Base-by-base conservation (phyloP, 306 rosid genomes). In the Lotus japonicus region DNA sequence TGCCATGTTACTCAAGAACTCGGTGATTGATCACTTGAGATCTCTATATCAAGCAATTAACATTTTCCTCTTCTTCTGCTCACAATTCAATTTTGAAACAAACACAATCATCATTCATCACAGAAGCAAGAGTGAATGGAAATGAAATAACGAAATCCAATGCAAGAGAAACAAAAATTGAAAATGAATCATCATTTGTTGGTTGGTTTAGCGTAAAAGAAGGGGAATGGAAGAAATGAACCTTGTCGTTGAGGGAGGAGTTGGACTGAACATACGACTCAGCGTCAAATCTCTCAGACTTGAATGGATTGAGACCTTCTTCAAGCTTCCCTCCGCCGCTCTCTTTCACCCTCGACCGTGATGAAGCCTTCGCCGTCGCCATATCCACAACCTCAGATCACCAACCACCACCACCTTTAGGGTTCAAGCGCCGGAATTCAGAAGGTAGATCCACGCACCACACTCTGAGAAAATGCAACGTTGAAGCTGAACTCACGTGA, bases 171-270 rank as follows among this genome's bases (percentile, higher is more conserved):
- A 19, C 14, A 35, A 44, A 4, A 36, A 64, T 26, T 26, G 33
- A 2, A 26, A 26, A 26, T 21, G 23, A 16, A 7, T 8, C 8
- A 23, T 45, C 11, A 39, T 10, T 18, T 4, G 35, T 10, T 52
- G 13, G 15, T 1, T 23, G 58, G 21, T 59, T 33, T 9, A 1
- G 64, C 45, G 23, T 5, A 31, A 3, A 49, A 17, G 5, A 16
- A 0, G 12, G 12, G 1, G 3, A n/a, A n/a, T n/a, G n/a, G 15
- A 23, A 43, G 11, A 62, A 44, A 28, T 5, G 35, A 39, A 78
- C 96, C 97, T 88, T 95, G 48, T 95, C 99, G 80, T 89, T 88
- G 74, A 90, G 92, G 51, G 96, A 66, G 75, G 92, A 88, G 35
- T 88, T 89, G 15, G 92, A 78, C 81, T 87, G 96, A 0, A 95